Base-by-base conservation (phyloP, 257 asterid species). In the Solanum pimpinellifolium region DNA sequence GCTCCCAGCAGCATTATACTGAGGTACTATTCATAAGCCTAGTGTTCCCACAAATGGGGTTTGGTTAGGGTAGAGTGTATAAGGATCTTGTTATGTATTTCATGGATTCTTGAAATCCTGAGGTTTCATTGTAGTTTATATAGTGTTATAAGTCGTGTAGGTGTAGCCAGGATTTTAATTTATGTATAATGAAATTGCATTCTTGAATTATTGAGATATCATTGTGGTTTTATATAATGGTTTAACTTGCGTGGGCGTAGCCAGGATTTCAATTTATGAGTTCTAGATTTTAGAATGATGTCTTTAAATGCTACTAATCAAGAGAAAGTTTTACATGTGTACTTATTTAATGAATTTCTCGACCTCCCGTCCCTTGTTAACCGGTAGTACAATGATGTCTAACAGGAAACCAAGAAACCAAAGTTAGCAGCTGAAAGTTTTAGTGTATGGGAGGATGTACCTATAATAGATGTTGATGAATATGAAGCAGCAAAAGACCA, bases 391-490 rank as follows among this genome's bases (percentile, higher is more conserved):
- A 62, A 44, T 84, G 41, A 47, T 76, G 65, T 86, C 42, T 13
- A 74, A 66, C 88, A 91, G 93, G 93, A 89, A 52, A 35, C 66
- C 52, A 91, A 91, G 89, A 90, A 89, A 83, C 92, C 89, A 77
- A 90, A 89, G 46, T 52, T 87, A 49, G 88, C 89, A 88, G 80
- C 86, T 37, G 88, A 86, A 14, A 86, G 72, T 4, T 84, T 90
- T 15, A 85, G 85, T 33, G 85, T 90, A 9, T 90, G 90, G 91
- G 90, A 89, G 89, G 98, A 94, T 82, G 87, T 90, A 12, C 89
- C 95, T 35, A 85, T 93, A 82, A 83, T 87, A 83, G 96, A 93
- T 86, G 90, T 86, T 56, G 94, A 93, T 73, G 93, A 89, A 37
- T 68, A 92, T 87, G 93, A 85, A 29, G 87, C 89, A 75, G 86